Base-by-base conservation (phyloP, 179 eudicot species). In the Patellifolia procumbens region DNA sequence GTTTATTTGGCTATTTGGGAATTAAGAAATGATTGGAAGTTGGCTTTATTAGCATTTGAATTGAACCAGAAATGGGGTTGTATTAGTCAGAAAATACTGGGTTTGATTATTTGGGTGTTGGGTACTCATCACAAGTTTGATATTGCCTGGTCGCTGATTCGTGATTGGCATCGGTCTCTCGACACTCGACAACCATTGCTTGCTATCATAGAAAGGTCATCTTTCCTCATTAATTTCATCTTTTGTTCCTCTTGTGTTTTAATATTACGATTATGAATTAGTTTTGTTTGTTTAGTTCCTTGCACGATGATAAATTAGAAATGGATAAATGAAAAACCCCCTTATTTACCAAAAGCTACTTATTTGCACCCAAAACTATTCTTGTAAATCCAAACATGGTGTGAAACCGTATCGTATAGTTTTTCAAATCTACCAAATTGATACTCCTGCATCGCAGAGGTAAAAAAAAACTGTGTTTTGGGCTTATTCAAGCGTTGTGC, bases 81-180 rank as follows among this genome's bases (percentile, higher is more conserved):
- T 70, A 70, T 67, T 34, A 81, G 67, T 73, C 91, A 85, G 12
- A 86, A 85, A 58, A 65, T 72, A 9, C 81, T 90, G 83, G 81
- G 81, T 82, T 87, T 91, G 89, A 86, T 92, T 79, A 82, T 91
- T 60, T 92, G 97, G 97, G 86, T 94, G 4, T 82, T 94, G 91
- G 97, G 97, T 34, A 83, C 79, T 56, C 88, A 90, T 78, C 82
- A 82, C 32, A 88, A 87, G 84, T 92, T 94, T 70, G 84, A 78
- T 34, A 78, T 79, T 79, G 97, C 97, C 75, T 94, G 97, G 98
- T 77, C 84, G 74, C 83, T 94, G 83, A 87, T 94, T 69, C 85
- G 85, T 62, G 97, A 92, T 70, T 78, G 84, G 78, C 81, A 86
- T 78, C 76, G 73, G 51, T 74, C 72, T 2, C 48, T 83, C 80